A percentile compares a stretch with the other conserved stretches of the same genome.
phyloP scores from a whole-genome alignment of 176 grass and related monocot species.

The Eragrostis nindensis region DNA sequence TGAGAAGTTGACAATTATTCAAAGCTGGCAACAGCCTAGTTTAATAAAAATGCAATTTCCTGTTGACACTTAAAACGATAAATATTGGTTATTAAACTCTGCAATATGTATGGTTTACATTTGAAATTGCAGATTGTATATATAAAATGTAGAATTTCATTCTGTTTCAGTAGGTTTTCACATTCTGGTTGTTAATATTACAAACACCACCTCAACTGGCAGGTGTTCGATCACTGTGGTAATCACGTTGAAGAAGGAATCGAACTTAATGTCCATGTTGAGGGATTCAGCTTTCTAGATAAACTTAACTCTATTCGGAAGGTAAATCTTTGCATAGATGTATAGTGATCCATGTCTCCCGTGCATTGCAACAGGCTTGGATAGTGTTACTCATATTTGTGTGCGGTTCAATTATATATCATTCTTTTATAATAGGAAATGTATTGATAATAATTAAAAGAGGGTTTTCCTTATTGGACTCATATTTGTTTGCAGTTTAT shows the following conservation, averaged over 20 bases:
- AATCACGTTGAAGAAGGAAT: slow-evolving; percentile 49
- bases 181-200: neutral
- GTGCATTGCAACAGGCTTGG: neutral
- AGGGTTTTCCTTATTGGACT: too few species aligned
- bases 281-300: slow-evolving; percentile 37
- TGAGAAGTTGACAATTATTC: too few species aligned
- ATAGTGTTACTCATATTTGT: neutral
- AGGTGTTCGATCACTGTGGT: slow-evolving; percentile 35
- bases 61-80: neutral
- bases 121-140: neutral
- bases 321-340: slow-evolving; percentile 25
- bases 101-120: neutral
- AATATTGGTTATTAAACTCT: neutral
- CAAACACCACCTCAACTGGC: slow-evolving; percentile 6
- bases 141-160: neutral
- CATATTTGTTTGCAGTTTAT: too few species aligned
- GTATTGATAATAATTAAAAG: too few species aligned
- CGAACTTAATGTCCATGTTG: slow-evolving; percentile 9
- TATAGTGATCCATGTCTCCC: neutral
- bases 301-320: slow-evolving; percentile 6
- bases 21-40: neutral
- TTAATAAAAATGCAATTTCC: too few species aligned
- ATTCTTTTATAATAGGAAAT: too few species aligned
- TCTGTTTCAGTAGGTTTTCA: neutral
- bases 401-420: neutral